A percentile compares a stretch with the other conserved stretches of the same genome.
Conservation (phyloP, 129 eudicot species). For the Centella asiatica region DNA sequence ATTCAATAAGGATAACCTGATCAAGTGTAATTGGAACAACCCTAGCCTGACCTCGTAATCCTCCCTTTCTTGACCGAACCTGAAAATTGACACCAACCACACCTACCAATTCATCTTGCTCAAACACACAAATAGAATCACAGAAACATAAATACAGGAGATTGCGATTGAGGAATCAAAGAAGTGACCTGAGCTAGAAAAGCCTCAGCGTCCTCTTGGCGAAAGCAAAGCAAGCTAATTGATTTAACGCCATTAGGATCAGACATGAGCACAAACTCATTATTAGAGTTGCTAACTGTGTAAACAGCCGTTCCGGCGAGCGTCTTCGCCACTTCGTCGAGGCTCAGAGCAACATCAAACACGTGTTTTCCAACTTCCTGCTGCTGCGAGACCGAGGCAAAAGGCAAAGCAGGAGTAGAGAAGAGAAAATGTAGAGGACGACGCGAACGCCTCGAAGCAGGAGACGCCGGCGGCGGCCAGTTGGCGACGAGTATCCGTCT, state of each 20-base stretch:
- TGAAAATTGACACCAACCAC: constrained; percentile 14
- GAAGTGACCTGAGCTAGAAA: constrained; percentile 43
- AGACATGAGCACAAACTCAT: constrained; percentile 80
- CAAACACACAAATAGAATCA: neutral
- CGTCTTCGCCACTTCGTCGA: constrained; percentile 57
- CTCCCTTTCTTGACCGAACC: constrained; percentile 70
- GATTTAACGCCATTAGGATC: constrained; percentile 74
- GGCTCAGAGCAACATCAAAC: constrained; percentile 37
- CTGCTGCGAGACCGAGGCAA: constrained; percentile 59
- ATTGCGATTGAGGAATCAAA: neutral
- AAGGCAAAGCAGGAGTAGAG: constrained; percentile 28
- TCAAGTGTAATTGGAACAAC: constrained; percentile 92
- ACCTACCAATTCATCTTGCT: neutral
- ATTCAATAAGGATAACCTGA: constrained; percentile 42
- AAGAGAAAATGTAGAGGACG: neutral
- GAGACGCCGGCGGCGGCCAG: constrained; percentile 22
- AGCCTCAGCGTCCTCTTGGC: constrained; percentile 81
- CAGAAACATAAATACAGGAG: neutral
- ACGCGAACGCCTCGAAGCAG: constrained; percentile 9
- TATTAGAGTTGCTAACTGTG: constrained; percentile 79
- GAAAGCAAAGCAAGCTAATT: constrained; percentile 86
- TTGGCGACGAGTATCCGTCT: constrained; percentile 12
- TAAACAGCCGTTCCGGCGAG: constrained; percentile 77
- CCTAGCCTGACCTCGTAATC: constrained; percentile 53
- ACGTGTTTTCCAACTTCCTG: constrained; percentile 26